Percentiles rank a stretch among this genome's conserved stretches.
phyloP scores from a whole-genome alignment of 768 basidiomycete genomes.

The Gymnopilus junonius region DNA sequence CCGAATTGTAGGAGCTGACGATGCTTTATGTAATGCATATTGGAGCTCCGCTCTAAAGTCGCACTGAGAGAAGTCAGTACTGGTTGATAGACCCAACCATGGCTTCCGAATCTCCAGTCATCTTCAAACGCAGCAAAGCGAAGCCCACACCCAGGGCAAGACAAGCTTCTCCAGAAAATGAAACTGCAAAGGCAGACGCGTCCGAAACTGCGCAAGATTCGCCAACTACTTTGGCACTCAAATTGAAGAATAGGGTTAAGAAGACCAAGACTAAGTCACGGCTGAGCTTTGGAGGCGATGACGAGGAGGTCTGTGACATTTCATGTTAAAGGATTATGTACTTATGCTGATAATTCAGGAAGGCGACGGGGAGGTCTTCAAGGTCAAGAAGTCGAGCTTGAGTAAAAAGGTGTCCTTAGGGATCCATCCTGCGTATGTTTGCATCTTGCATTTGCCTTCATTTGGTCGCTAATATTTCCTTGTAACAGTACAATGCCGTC shows the following conservation, averaged over 20 bases:
- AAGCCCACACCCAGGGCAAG: conserved; percentile 46
- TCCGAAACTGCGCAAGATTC: conserved; percentile 48
- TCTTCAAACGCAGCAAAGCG: conserved; percentile 54
- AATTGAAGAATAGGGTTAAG: conserved; percentile 74
- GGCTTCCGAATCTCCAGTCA: conserved; percentile 48
- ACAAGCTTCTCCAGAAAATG: conserved; percentile 44
- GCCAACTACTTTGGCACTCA: conserved; percentile 63
- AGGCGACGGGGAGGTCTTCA: conserved; percentile 66
- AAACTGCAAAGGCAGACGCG: conserved; percentile 18
- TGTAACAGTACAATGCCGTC: conserved; percentile 45
- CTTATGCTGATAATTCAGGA: conserved; percentile 46
- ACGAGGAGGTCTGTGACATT: conserved; percentile 39
- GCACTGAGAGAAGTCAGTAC: not conserved
- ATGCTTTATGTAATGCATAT: not conserved
- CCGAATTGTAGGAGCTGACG: not conserved
- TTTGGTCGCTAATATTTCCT: not conserved
- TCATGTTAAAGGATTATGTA: conserved; percentile 6
- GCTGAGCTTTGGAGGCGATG: conserved; percentile 77
- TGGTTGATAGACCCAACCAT: conserved; percentile 23
- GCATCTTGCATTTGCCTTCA: not conserved
- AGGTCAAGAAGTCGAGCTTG: conserved; percentile 81
- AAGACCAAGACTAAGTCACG: conserved; percentile 67
- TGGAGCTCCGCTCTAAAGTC: not conserved
- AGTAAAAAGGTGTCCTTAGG: conserved; percentile 68
- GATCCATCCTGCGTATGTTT: conserved; percentile 52